Evolutionary conservation across 257 asterid genomes (phyloP), one percentile per base, ranked within the genome.

Genomic region (Catharanthus roseus): DNA sequence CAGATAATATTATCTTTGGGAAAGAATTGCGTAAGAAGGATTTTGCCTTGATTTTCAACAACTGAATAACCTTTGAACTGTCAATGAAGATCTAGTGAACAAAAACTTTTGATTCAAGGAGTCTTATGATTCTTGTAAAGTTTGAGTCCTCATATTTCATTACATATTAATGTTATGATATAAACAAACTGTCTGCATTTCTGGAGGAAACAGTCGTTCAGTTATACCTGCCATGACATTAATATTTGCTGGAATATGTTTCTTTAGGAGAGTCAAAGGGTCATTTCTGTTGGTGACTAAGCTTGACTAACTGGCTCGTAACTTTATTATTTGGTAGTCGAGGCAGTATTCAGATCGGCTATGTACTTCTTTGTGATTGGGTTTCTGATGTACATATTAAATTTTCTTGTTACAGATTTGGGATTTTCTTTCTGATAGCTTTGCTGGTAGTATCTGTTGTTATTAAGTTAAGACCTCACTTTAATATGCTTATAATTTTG

Each of bases 401-500:
- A n/a, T 62, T 54, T 58, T 51, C 36, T 68, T 45, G 55, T 71
- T 21, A 58, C 11, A 8, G 31, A 49, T 12, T 69, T 38, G 70
- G 71, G 65, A n/a, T 21, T 44, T 42, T n/a, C n/a, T 16, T 31
- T 33, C 23, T 7, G 65, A 58, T 57, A 15, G 19, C 36, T 64
- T 65, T 23, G 41, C 4, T 41, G 50, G 69, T 62, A 61, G 33
- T 36, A 26, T 23, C 29, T 64, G 45, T 24, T 50, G 16, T 36
- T 66, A 13, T 16, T 55, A 42, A 33, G 4, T 7, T 47, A 7
- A 34, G 28, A 39, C 15, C 29, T 33, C 47, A 74, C 62, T 67
- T 70, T 66, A 72, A 68, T 51, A 54, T 13, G 28, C 34, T 69
- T 47, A 19, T 44, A 71, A 70, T 72, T 79, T 69, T 84, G 82